Evolutionary conservation across 2,329 filamentous ascomycete species (phyloP), one percentile per base, ranked within the genome.

Genomic region (Cercospora berteroae): DNA sequence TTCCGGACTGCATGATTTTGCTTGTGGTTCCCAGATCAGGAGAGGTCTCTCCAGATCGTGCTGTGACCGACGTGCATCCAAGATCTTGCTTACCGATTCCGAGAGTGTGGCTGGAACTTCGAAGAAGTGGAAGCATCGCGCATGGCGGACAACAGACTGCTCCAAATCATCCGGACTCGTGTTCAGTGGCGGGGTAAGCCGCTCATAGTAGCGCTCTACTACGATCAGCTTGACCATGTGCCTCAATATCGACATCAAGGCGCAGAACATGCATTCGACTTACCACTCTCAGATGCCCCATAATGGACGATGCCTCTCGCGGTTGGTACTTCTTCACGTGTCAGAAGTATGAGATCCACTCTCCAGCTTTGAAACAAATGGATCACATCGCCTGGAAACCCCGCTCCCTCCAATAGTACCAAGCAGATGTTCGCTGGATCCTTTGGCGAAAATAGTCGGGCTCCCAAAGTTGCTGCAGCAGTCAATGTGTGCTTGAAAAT

Each of bases 1-100:
- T 6, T 63, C 61, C 7, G 70, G 67, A 6, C 57, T 72, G 64
- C 74, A 75, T 1, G 70, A 70, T 58, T 75, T 75, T 10, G 74
- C 68, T 31, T 75, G 73, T 6, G 74, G 74, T 50, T 76, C 74
- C 74, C 74, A 76, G 23, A 75, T 67, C 2, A 72, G 48, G 20
- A 74, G 44, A 1, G 72, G 72, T 5, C 57, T 60, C 4, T 65
- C 39, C 6, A 23, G 12, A 5, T 16, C 27, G 8, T 4, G 23
- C 13, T 6, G 27, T 6, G 52, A 29, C 39, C 12, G 48, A 18
- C 68, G 63, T 31, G 70, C 23, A 16, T 57, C 25, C 10, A 60
- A 18, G 3, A 71, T 62, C 16, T 25, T 42, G 23, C 65, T 31
- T 29, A 63, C 60, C 36, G 72, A 71, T 27, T 52, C 36, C 10